Evolutionary conservation across 179 eudicot species (phyloP).

Genomic region (Actinidia chinensis): DNA sequence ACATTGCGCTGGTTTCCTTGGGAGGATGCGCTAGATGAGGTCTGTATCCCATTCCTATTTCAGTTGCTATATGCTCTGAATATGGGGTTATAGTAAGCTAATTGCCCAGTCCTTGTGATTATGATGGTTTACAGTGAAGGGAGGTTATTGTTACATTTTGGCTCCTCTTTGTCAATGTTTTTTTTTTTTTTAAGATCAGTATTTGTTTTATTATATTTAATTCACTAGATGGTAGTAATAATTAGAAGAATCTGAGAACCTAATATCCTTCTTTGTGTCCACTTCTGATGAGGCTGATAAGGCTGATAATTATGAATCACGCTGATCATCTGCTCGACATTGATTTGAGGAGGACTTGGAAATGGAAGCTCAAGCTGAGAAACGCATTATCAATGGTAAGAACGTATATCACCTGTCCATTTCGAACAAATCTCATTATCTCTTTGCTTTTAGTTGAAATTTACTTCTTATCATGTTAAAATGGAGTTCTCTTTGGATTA

Average conservation of each 20-base stretch:
- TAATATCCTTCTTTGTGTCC: neutral
- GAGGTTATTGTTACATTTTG: too few relatives aligned
- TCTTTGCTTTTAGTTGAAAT: neutral
- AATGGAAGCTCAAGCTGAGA: conserved; percentile 94
- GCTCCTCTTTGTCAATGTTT: too few relatives aligned
- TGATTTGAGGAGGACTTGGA: conserved; percentile 85
- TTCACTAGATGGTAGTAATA: too few relatives aligned
- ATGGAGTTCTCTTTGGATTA: neutral
- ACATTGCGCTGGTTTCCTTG: too few relatives aligned
- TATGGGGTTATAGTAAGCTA: too few relatives aligned
- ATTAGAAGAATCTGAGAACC: neutral
- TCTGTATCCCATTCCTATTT: too few relatives aligned
- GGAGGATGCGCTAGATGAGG: too few relatives aligned
- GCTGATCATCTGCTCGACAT: conserved; percentile 62
- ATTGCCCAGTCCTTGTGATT: too few relatives aligned
- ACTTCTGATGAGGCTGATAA: conserved; percentile 67
- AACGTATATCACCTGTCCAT: conserved; percentile 38
- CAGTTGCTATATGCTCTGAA: too few relatives aligned
- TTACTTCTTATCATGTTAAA: neutral
- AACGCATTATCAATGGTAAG: conserved; percentile 87
- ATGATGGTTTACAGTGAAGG: too few relatives aligned
- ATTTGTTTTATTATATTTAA: too few relatives aligned
- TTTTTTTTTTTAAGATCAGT: too few relatives aligned
- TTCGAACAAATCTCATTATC: neutral
- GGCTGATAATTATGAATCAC: conserved; percentile 64